Conservation (phyloP, 2,329 filamentous ascomycete genomes). For the Colletotrichum simmondsii region DNA sequence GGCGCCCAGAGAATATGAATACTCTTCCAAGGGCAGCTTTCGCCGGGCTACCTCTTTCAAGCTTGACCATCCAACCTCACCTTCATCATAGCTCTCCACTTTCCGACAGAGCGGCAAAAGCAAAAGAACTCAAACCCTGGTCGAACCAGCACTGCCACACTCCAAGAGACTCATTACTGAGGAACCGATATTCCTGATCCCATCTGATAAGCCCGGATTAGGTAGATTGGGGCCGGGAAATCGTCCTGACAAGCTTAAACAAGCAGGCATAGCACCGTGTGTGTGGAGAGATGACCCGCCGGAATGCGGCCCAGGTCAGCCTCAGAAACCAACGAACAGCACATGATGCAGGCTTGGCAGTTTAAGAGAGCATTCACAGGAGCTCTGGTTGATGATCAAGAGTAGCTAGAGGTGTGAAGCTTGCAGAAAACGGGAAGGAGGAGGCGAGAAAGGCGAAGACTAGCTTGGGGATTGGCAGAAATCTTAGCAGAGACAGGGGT, state of each 20-base stretch:
- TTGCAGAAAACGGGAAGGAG: constrained; percentile 7
- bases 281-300: constrained; percentile 22
- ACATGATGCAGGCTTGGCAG: constrained; percentile 31
- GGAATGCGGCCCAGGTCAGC: neutral
- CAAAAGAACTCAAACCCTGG: constrained; percentile 3
- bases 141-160: constrained; percentile 22
- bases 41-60: constrained; percentile 11
- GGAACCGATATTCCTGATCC: constrained; percentile 6
- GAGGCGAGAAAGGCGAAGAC: constrained; percentile 13
- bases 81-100: constrained; percentile 26
- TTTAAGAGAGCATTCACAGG: constrained; percentile 9
- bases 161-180: constrained; percentile 7
- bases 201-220: constrained; percentile 28
- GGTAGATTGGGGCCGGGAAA: constrained; percentile 1
- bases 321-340: constrained; percentile 20
- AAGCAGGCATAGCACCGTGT: constrained; percentile 12
- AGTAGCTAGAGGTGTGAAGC: constrained; percentile 7
- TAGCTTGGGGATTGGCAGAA: constrained; percentile 7
- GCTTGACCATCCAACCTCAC: neutral
- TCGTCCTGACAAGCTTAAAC: constrained; percentile 25
- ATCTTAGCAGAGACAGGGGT: neutral
- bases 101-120: neutral
- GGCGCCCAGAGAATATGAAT: constrained; percentile 29
- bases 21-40: constrained; percentile 19
- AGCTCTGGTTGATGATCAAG: constrained; percentile 11